Conservation (phyloP, 306 rosid species). For the Castanea sativa region DNA sequence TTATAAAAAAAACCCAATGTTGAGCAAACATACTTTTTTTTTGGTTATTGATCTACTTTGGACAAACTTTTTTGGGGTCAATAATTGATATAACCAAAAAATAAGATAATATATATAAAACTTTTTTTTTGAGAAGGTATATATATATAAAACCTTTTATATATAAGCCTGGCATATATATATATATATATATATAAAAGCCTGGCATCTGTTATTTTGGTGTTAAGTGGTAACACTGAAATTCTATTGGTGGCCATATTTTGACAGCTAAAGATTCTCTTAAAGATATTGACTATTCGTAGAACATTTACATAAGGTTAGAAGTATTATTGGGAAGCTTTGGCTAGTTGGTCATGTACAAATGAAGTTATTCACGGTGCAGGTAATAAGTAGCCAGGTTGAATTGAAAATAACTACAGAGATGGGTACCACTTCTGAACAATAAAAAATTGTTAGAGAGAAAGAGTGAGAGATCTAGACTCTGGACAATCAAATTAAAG, state of each 20-base stretch:
- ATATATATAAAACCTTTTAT: neutral
- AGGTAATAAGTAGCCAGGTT: neutral
- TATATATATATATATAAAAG: neutral
- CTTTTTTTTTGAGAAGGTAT: no score
- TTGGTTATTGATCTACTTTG: neutral
- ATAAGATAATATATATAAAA: neutral
- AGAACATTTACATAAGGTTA: constrained; percentile 33
- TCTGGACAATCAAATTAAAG: constrained; percentile 28
- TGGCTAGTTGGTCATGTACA: constrained; percentile 27
- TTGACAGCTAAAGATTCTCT: constrained; percentile 63
- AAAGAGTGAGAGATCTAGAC: neutral
- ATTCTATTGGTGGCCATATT: constrained; percentile 55
- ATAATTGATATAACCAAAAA: neutral
- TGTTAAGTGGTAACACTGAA: constrained; percentile 63
- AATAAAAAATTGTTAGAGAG: constrained; percentile 1
- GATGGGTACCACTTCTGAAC: constrained; percentile 2
- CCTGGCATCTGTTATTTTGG: constrained; percentile 43
- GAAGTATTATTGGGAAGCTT: constrained; percentile 12
- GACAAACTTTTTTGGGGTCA: neutral
- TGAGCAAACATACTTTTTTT: neutral
- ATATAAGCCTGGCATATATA: neutral
- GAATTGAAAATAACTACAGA: neutral
- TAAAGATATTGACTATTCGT: constrained; percentile 52
- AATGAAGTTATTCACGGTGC: constrained; percentile 6
- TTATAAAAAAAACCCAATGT: neutral